Percentiles rank a stretch among this genome's conserved stretches.
phyloP scores from a whole-genome alignment of 441 rosid species.

The Adansonia rubrostipa region DNA sequence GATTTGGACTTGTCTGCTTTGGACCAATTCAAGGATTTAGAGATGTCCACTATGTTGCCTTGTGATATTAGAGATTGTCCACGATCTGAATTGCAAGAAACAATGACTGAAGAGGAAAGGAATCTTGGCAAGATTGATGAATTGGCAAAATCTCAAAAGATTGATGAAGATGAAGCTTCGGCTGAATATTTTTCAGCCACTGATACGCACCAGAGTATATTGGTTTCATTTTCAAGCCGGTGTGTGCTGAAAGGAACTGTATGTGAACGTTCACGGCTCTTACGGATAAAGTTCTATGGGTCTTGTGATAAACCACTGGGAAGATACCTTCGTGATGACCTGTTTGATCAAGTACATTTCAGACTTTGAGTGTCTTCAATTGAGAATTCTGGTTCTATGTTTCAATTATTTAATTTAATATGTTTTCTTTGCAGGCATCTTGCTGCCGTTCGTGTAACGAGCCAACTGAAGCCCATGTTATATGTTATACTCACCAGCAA shows the following conservation, averaged over 20 bases:
- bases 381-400: conserved; percentile 2
- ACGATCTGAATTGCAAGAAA: conserved; percentile 43
- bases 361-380: background rate
- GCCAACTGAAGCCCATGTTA: conserved; percentile 83
- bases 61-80: conserved; percentile 34
- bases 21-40: conserved; percentile 40
- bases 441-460: conserved; percentile 74
- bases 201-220: conserved; percentile 84
- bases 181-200: conserved; percentile 70
- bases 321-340: conserved; percentile 76
- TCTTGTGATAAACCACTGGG: conserved; percentile 96
- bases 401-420: conserved; percentile 19
- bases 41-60: conserved; percentile 28
- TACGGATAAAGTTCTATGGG: conserved; percentile 90
- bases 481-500: conserved; percentile 90
- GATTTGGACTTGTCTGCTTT: conserved; percentile 38
- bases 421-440: conserved; percentile 49
- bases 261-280: conserved; percentile 85
- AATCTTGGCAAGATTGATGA: conserved; percentile 43
- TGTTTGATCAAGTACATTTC: conserved; percentile 73
- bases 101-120: conserved; percentile 44
- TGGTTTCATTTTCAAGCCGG: conserved; percentile 88
- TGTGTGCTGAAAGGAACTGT: conserved; percentile 77
- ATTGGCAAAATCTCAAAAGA: conserved; percentile 44
- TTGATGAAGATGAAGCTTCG: conserved; percentile 54